Conservation (phyloP, 2,329 filamentous ascomycete species). For the Colletotrichum sp. region DNA sequence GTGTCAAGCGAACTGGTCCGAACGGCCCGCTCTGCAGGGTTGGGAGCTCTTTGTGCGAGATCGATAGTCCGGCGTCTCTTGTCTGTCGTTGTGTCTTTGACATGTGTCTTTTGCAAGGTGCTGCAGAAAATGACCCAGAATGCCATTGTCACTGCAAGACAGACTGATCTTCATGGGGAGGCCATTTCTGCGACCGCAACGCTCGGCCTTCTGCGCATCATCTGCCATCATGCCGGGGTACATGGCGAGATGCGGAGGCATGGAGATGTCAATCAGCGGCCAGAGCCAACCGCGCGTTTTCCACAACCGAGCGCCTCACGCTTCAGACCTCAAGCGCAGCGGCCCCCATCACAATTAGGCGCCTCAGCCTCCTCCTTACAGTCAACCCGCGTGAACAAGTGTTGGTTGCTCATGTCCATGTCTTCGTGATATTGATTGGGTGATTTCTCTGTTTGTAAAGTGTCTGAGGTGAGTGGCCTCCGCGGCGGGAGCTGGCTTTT, state of each 20-base stretch:
- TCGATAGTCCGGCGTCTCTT: neutral
- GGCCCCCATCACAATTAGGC: neutral
- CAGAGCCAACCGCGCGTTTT: neutral
- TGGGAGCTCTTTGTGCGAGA: neutral
- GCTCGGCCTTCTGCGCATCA: neutral
- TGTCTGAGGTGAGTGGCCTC: slow-evolving; percentile 40
- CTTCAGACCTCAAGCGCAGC: neutral
- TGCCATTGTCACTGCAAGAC: neutral
- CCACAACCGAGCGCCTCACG: neutral
- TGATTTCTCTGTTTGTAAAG: neutral
- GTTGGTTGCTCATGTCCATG: neutral
- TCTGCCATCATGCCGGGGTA: neutral
- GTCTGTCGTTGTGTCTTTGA: neutral
- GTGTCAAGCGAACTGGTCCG: neutral
- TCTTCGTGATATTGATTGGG: slow-evolving; percentile 5
- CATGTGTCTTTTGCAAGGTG: neutral
- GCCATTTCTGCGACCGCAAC: slow-evolving; percentile 10
- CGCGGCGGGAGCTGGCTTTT: slow-evolving; percentile 27
- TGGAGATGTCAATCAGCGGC: neutral
- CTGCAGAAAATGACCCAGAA: neutral
- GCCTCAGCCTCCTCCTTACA: neutral
- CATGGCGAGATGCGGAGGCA: neutral
- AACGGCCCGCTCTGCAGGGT: slow-evolving; percentile 21
- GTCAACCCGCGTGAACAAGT: neutral
- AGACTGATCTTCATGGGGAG: slow-evolving; percentile 2